Percentiles rank a stretch among this genome's conserved stretches.
Conservation (phyloP, 495 filamentous ascomycete genomes). For the Lepidopterella palustris region DNA sequence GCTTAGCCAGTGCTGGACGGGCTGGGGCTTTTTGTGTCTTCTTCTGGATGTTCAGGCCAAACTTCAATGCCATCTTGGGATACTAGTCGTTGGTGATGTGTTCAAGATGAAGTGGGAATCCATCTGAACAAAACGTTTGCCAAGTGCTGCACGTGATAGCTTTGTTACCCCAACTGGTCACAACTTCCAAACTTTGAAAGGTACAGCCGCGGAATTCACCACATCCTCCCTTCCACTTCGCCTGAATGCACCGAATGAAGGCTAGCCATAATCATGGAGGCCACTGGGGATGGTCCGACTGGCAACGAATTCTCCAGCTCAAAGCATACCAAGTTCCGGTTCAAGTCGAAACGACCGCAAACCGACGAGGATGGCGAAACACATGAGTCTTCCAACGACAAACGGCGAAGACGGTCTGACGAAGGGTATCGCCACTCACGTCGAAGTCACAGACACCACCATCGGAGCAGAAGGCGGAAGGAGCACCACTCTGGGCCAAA, state of each 20-base stretch:
- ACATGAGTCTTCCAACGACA: not conserved
- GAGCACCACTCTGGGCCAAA: not conserved
- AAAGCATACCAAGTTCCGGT: not conserved
- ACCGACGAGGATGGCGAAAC: not conserved
- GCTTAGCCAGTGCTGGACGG: slow-evolving; percentile 36
- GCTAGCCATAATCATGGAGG: not conserved
- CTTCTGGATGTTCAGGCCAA: slow-evolving; percentile 54
- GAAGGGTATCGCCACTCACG: not conserved
- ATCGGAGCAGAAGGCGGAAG: not conserved
- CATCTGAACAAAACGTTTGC: no score
- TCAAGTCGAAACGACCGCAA: not conserved
- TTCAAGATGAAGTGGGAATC: no score
- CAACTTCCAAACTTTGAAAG: no score
- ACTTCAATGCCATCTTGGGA: not conserved
- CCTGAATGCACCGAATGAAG: not conserved
- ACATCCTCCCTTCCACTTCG: not conserved
- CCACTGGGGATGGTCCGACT: not conserved
- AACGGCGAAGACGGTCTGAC: not conserved
- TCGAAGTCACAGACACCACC: not conserved
- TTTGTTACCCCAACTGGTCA: no score
- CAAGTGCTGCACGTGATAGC: no score
- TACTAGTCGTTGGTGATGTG: not conserved
- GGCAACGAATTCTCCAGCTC: not conserved
- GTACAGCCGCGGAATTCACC: not conserved
- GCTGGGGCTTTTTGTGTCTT: slow-evolving; percentile 22